Base-by-base conservation (phyloP, 2,329 filamentous ascomycete species). In the Ambrosiella cleistominuta region DNA sequence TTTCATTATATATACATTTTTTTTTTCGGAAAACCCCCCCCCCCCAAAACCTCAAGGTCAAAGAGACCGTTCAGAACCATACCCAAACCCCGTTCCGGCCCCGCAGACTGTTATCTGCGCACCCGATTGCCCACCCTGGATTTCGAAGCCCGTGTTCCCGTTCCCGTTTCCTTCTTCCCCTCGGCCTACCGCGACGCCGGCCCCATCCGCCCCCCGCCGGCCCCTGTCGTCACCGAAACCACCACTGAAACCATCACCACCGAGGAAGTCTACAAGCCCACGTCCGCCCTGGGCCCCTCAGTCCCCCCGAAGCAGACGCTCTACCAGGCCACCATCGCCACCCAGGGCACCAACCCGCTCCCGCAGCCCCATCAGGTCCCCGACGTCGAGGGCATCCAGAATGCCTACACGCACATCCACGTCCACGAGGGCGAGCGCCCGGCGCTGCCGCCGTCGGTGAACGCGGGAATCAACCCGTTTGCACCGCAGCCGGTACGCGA, bases 151-250 rank as follows among this genome's bases (percentile, higher is more conserved):
- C 87, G 89, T 76, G 87, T 96, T 76, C 88, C 91, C 80, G 93
- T 97, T 77, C 91, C 91, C 78, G 95, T 96, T 84, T 96, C 89
- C 87, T 86, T 96, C 86, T 96, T 97, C 83, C 91, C 91, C 79
- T 95, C 89, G 75, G 88, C 89, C 76, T 97, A 96, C 82, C 82
- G 86, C 72, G 78, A 77, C 71, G 71, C 70, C 68, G 51, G 71
- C 42, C 67, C 66, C 47, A 56, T 60, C 39, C 59, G 61, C 19
- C 47, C 37, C 19, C 47, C 37, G 12, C 35, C 47, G 36, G 74
- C 68, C 63, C 75, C 68, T 71, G 57, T 60, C 42, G 60, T 62
- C 38, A 50, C 42, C 40, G 38, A 45, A 13, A 36, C 56, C 36
- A 74, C 67, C 63, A 75, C 68, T 71, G 60, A 61, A 40, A 61